phyloP scores from a whole-genome alignment of 352 stramenopile species.

The Phytophthora pistaciae region DNA sequence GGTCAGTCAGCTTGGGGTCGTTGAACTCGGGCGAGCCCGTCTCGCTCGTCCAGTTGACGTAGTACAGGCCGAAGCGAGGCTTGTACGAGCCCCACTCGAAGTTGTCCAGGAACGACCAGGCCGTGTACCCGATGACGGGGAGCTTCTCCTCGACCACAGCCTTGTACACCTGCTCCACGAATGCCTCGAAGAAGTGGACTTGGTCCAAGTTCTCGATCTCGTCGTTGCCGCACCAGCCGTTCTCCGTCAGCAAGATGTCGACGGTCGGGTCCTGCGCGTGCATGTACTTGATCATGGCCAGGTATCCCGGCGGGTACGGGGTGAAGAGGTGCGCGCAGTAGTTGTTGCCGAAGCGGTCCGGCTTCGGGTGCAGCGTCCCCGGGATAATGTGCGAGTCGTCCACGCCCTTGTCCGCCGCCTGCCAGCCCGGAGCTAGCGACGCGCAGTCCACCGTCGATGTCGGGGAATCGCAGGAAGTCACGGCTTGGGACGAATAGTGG shows the following conservation, averaged over 20 bases:
- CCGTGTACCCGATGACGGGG: constrained; percentile 43
- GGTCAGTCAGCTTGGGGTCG: constrained; percentile 38
- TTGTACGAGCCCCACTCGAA: constrained; percentile 57
- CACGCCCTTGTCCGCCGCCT: constrained; percentile 49
- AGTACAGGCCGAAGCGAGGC: constrained; percentile 67
- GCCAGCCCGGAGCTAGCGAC: constrained; percentile 47
- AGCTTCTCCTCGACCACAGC: constrained; percentile 51
- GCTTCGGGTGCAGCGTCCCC: constrained; percentile 53
- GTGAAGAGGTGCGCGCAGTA: constrained; percentile 51
- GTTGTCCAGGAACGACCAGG: constrained; percentile 52
- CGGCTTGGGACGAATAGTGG: constrained; percentile 90
- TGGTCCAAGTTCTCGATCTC: constrained; percentile 53
- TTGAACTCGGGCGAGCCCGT: constrained; percentile 35
- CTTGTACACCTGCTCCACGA: constrained; percentile 50
- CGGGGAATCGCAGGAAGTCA: constrained; percentile 61
- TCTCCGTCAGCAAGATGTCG: constrained; percentile 55
- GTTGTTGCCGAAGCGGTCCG: constrained; percentile 44
- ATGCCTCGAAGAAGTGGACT: constrained; percentile 50
- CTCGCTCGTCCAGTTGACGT: constrained; percentile 62
- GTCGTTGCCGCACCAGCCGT: constrained; percentile 55
- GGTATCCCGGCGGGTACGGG: constrained; percentile 50
- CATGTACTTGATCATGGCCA: constrained; percentile 49
- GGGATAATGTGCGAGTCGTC: constrained; percentile 60
- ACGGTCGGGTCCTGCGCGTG: constrained; percentile 47
- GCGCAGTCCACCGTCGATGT: constrained; percentile 40